Evolutionary conservation across 441 rosid species (phyloP).

Genomic region (Erodium chrysanthum): DNA sequence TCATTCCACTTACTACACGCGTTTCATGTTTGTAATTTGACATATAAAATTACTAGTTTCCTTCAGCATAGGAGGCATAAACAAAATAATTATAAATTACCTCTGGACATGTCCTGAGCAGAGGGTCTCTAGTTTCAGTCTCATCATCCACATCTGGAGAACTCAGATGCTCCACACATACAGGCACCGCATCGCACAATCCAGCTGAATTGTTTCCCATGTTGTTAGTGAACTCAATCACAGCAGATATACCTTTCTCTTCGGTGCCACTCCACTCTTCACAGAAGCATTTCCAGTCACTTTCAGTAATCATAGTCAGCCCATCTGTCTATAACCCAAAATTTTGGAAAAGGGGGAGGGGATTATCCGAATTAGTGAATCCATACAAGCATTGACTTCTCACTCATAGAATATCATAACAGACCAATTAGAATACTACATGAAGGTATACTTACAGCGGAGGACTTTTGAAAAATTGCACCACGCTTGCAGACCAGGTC

Average conservation of each 20-base stretch:
- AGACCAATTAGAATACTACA: not conserved
- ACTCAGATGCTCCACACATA: conserved; percentile 37
- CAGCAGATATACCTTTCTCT: conserved; percentile 65
- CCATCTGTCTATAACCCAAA: conserved; percentile 73
- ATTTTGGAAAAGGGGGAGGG: conserved; percentile 10
- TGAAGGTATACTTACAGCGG: conserved; percentile 48
- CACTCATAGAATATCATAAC: not conserved
- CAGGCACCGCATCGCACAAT: conserved; percentile 26
- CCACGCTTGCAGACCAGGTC: conserved; percentile 66
- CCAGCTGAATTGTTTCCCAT: conserved; percentile 26
- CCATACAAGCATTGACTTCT: conserved; percentile 5
- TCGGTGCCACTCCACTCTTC: conserved; percentile 83
- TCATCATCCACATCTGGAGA: conserved; percentile 50
- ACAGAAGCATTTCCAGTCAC: conserved; percentile 90
- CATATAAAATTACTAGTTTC: not conserved
- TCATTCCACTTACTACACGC: not conserved
- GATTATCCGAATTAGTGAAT: conserved; percentile 17
- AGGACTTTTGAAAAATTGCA: conserved; percentile 55
- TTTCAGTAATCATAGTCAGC: conserved; percentile 68
- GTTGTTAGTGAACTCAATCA: conserved; percentile 38
- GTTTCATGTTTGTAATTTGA: conserved; percentile 1
- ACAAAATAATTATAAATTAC: conserved; percentile 30
- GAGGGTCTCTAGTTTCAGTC: conserved; percentile 37
- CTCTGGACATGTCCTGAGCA: conserved; percentile 67
- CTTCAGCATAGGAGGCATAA: conserved; percentile 3